Evolutionary conservation across 106 monocot genomes (phyloP).

Genomic region (Iris macrosiphon): DNA sequence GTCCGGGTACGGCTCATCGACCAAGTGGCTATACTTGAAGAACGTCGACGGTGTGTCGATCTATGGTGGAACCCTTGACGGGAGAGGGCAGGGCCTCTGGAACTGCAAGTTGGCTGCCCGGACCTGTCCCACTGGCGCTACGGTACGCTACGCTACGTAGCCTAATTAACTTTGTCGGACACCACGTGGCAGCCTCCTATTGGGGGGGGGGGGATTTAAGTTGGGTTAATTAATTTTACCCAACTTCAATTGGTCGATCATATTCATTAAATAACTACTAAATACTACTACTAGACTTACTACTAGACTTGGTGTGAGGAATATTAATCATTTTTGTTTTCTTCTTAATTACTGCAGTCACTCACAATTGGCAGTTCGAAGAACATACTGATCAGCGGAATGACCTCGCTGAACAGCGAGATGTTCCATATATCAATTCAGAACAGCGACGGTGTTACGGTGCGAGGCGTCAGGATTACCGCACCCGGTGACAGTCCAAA

Average conservation of each 20-base stretch:
- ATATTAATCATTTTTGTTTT: neutral
- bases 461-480: constrained; percentile 11
- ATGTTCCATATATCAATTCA: constrained; percentile 22
- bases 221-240: neutral
- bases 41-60: constrained; percentile 19
- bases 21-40: constrained; percentile 21
- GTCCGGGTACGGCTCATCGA: neutral
- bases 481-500: constrained; percentile 40
- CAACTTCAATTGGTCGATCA: neutral
- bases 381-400: constrained; percentile 15
- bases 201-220: no score
- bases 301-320: neutral
- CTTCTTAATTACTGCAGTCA: constrained; percentile 13
- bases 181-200: neutral
- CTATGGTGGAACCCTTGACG: constrained; percentile 18
- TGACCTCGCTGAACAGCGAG: constrained; percentile 30
- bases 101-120: constrained; percentile 17
- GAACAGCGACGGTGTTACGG: constrained; percentile 15
- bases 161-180: neutral
- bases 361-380: constrained; percentile 12
- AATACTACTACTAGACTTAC: neutral
- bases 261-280: neutral
- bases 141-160: neutral
- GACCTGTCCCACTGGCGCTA: constrained; percentile 15
- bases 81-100: constrained; percentile 12